phyloP scores from a whole-genome alignment of 257 asterid genomes.

The Solanum lycopersicoides region DNA sequence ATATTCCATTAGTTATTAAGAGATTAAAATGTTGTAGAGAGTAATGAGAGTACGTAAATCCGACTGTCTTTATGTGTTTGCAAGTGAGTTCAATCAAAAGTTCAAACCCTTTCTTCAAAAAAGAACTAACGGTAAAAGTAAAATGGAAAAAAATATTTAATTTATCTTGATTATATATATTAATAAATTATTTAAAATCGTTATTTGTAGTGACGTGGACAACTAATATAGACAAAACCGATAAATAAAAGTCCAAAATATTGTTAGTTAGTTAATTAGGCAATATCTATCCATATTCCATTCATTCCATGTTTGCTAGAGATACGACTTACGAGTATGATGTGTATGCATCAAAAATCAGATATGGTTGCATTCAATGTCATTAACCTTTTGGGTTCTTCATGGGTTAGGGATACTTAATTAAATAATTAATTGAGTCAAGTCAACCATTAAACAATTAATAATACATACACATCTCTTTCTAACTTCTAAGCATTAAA shows the following conservation, averaged over 20 bases:
- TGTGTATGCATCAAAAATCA: not conserved
- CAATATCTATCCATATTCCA: not conserved
- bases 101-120: too few relatives aligned
- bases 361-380: constrained; percentile 1
- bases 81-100: not conserved
- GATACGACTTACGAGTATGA: not conserved
- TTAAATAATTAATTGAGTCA: not conserved
- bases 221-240: too few relatives aligned
- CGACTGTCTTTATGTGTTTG: not conserved
- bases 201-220: not conserved
- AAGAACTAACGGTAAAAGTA: not conserved
- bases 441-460: not conserved
- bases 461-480: not conserved
- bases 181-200: too few relatives aligned
- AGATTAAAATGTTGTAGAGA: too few relatives aligned
- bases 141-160: too few relatives aligned
- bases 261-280: not conserved
- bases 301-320: not conserved
- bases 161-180: too few relatives aligned
- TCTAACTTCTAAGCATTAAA: not conserved
- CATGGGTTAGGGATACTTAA: constrained; percentile 3
- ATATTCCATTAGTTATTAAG: too few relatives aligned
- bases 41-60: not conserved
- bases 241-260: not conserved
- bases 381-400: constrained; percentile 13